A percentile compares a stretch with the other conserved stretches of the same genome.
Evolutionary conservation across 768 basidiomycete genomes (phyloP).

Genomic region (Pilatotrama ljubarskyi): DNA sequence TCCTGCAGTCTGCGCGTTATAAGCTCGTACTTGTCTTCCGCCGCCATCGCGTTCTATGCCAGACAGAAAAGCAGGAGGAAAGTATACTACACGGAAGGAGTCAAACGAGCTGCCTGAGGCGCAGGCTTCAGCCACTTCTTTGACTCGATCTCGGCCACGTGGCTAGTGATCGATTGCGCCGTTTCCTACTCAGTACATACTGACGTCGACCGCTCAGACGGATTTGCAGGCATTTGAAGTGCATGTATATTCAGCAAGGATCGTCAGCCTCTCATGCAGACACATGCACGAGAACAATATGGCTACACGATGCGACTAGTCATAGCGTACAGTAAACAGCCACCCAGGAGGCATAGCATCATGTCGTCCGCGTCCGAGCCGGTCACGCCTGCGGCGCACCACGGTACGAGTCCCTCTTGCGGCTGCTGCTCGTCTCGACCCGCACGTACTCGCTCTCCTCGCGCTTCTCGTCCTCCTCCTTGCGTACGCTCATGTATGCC

Average conservation of each 20-base stretch:
- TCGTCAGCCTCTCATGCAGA: too few relatives aligned
- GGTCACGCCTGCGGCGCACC: neutral
- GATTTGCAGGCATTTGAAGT: neutral
- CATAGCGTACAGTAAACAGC: neutral
- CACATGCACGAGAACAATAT: neutral
- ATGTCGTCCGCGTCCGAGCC: neutral
- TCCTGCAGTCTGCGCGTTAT: constrained; percentile 88
- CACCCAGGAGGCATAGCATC: too few relatives aligned
- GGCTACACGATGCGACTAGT: neutral
- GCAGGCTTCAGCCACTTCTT: neutral
- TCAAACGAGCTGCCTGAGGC: neutral
- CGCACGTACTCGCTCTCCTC: constrained; percentile 82
- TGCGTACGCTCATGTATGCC: constrained; percentile 69
- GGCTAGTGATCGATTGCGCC: neutral
- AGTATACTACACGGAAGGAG: neutral
- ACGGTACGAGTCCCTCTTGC: constrained; percentile 39
- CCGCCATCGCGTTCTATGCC: constrained; percentile 3
- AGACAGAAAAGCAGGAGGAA: neutral
- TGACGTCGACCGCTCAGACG: too few relatives aligned
- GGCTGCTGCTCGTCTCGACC: constrained; percentile 72
- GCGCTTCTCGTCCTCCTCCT: constrained; percentile 47
- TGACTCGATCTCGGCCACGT: constrained; percentile 10
- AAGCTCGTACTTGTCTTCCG: constrained; percentile 63
- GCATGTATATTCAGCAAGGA: neutral
- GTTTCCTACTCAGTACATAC: too few relatives aligned